Conservation (phyloP, 495 filamentous ascomycete species). For the Barbatosphaeria neglecta region DNA sequence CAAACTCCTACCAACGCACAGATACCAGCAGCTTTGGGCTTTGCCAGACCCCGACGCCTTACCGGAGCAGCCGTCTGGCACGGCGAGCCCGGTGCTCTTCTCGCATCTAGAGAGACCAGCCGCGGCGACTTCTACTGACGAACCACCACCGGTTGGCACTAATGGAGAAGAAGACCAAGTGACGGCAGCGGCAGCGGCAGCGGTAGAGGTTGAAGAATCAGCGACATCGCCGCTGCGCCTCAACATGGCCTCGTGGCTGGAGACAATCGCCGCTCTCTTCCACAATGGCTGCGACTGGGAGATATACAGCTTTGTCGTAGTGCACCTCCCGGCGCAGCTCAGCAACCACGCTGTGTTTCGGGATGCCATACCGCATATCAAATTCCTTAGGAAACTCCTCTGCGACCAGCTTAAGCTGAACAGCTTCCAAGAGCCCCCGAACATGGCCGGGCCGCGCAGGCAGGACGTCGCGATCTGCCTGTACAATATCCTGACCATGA, state of each 20-base stretch:
- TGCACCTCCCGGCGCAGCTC: slow-evolving; percentile 78
- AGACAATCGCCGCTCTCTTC: slow-evolving; percentile 59
- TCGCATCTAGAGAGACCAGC: slow-evolving; percentile 6
- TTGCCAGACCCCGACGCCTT: slow-evolving; percentile 39
- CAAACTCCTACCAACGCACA: slow-evolving; percentile 13
- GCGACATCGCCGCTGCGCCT: slow-evolving; percentile 23
- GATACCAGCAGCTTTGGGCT: slow-evolving; percentile 38
- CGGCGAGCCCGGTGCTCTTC: slow-evolving; percentile 32
- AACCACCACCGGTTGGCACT: neutral
- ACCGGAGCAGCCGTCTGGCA: slow-evolving; percentile 28
- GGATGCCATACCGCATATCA: slow-evolving; percentile 58
- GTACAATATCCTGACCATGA: slow-evolving; percentile 70
- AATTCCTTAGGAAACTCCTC: slow-evolving; percentile 60
- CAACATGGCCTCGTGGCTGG: slow-evolving; percentile 64
- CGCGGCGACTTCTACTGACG: neutral
- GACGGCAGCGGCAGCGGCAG: slow-evolving; percentile 2
- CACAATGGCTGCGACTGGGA: slow-evolving; percentile 82
- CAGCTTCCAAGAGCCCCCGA: slow-evolving; percentile 64
- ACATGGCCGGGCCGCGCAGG: slow-evolving; percentile 64
- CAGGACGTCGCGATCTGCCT: slow-evolving; percentile 81
- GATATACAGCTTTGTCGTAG: slow-evolving; percentile 79
- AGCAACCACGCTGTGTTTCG: slow-evolving; percentile 80
- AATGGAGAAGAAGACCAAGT: neutral
- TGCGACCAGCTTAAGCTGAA: slow-evolving; percentile 71
- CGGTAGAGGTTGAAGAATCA: slow-evolving; percentile 9